Base-by-base conservation (phyloP, 1,284 basidiomycete species). In the Thecaphora thlaspeos region DNA sequence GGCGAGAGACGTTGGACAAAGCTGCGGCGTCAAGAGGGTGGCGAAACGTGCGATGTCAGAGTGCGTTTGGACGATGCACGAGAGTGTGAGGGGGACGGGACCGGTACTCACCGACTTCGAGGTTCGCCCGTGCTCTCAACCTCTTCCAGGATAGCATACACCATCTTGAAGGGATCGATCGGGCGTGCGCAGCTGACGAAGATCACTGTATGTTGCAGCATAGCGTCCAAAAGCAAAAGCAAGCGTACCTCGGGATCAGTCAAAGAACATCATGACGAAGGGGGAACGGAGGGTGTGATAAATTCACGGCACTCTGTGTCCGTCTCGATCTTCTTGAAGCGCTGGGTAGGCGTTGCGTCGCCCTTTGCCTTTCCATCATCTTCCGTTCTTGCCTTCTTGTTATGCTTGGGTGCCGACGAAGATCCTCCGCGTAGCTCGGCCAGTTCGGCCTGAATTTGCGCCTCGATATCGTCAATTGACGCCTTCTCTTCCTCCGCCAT, bases 371-470 rank as follows among this genome's bases (percentile, higher is more conserved):
- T 43, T n/a, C n/a, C n/a, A n/a, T n/a, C n/a, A 24, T 32, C 26
- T 37, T 42, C 4, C 43, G 7, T 44, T 10, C 11, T 22, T 9
- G 36, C 17, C 36, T 37, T 22, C 15, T 43, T 34, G 32, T 14
- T 34, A 3, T 7, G 41, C 23, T 8, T 7, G 7, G n/a, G n/a
- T n/a, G 8, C 15, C 22, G 23, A 4, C 7, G 8, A 10, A 28
- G 30, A 14, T 9, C 40, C 23, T 12, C 38, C 28, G 21, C 21
- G 38, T 37, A 74, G 55, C 40, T 61, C 60, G 2, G 47, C 46
- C 2, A 76, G 56, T 32, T 76, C 73, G 22, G 65, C 59, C 19
- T 55, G 56, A 28, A 76, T 73, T 42, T 75, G 68, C 22, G 66
- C 55, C 50, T 72, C 72, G 24, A 76, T 68, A 38, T 73, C 73